These are phyloP conservation scores for Dioscorea zingiberensis DNA, from an alignment of 106 monocot genomes.

Conservation along the genomic window DNA sequence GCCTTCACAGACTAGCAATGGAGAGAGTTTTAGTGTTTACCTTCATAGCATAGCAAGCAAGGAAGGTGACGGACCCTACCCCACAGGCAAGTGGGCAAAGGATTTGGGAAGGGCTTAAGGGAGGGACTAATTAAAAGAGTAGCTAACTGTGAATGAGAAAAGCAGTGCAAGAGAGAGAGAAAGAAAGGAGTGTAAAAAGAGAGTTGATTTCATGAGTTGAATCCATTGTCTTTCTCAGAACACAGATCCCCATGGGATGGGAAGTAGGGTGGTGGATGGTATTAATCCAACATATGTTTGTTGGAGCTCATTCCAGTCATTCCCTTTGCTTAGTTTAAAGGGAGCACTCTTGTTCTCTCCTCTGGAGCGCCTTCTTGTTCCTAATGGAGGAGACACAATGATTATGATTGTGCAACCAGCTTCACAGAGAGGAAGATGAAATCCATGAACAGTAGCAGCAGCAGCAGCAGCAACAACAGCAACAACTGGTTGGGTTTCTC, in stretches of 20 bases:
- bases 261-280: slow-evolving; percentile 12
- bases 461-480: not conserved
- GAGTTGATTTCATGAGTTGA: no score
- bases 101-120: slow-evolving; percentile 22
- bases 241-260: slow-evolving; percentile 95
- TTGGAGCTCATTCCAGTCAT: slow-evolving; percentile 5
- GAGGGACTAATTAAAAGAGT: no score
- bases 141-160: no score
- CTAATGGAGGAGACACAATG: slow-evolving; percentile 1
- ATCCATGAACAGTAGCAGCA: slow-evolving; percentile 43
- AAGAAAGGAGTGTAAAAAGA: no score
- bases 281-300: slow-evolving; percentile 21
- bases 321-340: slow-evolving; percentile 34
- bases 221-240: slow-evolving; percentile 40
- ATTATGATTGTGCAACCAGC: no score
- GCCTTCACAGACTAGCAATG: slow-evolving; percentile 2
- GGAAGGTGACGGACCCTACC: no score
- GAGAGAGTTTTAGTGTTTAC: slow-evolving; percentile 3
- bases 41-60: no score
- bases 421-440: slow-evolving; percentile 26
- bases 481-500: slow-evolving; percentile 54
- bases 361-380: not conserved
- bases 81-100: slow-evolving; percentile 1
- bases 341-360: not conserved
- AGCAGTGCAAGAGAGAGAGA: no score